Evolutionary conservation across 2,329 filamentous ascomycete genomes (phyloP).

Genomic region (Bipolaris bicolor): DNA sequence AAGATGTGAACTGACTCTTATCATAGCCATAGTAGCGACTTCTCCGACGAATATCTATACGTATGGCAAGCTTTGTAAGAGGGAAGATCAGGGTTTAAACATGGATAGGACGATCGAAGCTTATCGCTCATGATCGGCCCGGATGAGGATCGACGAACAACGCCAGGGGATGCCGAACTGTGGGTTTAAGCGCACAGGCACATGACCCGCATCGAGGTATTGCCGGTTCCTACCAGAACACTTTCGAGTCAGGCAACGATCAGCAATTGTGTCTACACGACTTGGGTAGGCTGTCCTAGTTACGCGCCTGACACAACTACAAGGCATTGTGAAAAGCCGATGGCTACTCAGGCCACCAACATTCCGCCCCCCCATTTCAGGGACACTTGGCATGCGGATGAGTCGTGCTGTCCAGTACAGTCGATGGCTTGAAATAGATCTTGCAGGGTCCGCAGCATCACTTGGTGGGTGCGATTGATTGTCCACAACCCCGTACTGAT

Average conservation of each 20-base stretch:
- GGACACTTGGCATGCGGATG: not conserved
- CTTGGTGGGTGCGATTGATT: not conserved
- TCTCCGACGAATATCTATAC: not conserved
- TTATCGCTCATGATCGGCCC: constrained; percentile 2
- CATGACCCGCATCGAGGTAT: not conserved
- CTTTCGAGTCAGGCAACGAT: not conserved
- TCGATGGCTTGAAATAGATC: not conserved
- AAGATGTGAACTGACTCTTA: not conserved
- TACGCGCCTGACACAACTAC: not conserved
- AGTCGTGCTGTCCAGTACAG: not conserved
- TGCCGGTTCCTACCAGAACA: not conserved
- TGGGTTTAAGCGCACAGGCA: constrained; percentile 2
- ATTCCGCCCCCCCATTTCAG: not conserved
- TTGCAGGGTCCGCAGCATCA: not conserved
- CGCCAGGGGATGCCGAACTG: not conserved
- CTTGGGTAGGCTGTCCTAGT: not conserved
- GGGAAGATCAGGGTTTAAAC: not conserved
- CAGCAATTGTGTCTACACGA: not conserved
- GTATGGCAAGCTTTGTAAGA: not conserved
- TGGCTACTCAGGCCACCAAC: not conserved
- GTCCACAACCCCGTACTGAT: not conserved
- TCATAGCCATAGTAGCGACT: not conserved
- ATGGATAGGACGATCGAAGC: constrained; percentile 2
- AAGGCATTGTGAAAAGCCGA: not conserved
- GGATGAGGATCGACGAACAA: constrained; percentile 15